Percentiles rank a stretch among this genome's conserved stretches.
Evolutionary conservation across 75 land plant species (phyloP).

Genomic region (Sequoia sempervirens): DNA sequence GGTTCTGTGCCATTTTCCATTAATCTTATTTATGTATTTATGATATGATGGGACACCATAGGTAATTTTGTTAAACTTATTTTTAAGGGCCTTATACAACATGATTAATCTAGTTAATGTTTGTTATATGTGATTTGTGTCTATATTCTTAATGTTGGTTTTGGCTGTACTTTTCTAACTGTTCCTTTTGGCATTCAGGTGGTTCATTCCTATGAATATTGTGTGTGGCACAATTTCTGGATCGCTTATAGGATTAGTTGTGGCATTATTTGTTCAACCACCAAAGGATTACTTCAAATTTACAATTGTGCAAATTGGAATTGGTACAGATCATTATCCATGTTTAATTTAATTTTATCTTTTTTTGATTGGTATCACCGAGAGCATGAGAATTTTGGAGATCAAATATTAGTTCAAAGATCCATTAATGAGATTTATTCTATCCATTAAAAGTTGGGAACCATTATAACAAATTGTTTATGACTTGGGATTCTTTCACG

Average conservation of each 20-base stretch:
- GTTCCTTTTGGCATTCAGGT: slow-evolving; percentile 46
- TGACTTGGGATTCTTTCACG: not conserved
- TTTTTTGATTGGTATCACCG: not conserved
- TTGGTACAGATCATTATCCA: slow-evolving; percentile 42
- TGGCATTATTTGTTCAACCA: slow-evolving; percentile 67
- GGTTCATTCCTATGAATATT: slow-evolving; percentile 94
- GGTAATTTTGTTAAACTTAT: not conserved
- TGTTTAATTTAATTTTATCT: not conserved
- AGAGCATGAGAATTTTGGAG: not conserved
- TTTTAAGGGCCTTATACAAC: not conserved
- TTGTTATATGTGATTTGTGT: not conserved
- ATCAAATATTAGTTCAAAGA: not conserved
- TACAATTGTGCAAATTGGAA: slow-evolving; percentile 82
- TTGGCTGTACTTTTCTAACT: not conserved
- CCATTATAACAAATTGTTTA: not conserved
- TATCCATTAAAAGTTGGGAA: not conserved
- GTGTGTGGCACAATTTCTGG: slow-evolving; percentile 59
- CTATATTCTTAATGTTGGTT: not conserved
- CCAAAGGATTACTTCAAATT: slow-evolving; percentile 89
- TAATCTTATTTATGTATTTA: not conserved
- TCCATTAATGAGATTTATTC: not conserved
- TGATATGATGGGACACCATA: not conserved
- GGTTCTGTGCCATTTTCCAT: not conserved
- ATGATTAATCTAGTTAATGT: not conserved
- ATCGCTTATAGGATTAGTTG: slow-evolving; percentile 65